A percentile compares a stretch with the other conserved stretches of the same genome.
These are phyloP conservation scores for Ceratobasidium sp. DNA, from an alignment of 1,284 basidiomycete genomes.

Conservation along the genomic window DNA sequence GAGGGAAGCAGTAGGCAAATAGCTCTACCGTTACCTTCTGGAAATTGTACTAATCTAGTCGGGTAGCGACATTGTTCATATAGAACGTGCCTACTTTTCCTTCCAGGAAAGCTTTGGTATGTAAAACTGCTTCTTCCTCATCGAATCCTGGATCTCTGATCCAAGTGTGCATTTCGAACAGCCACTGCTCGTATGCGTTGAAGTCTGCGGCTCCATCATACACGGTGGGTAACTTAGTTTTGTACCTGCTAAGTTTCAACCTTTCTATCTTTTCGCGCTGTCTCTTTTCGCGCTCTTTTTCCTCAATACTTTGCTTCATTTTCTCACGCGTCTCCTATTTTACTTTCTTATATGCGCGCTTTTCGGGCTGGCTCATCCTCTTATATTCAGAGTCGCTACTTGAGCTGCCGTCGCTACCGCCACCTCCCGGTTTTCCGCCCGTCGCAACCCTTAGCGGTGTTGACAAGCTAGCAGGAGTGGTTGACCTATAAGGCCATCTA, in stretches of 20 bases:
- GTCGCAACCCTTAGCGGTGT: no score
- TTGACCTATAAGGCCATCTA: no score
- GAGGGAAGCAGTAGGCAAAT: slow-evolving; percentile 65
- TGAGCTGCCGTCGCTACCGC: neutral
- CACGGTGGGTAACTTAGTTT: slow-evolving; percentile 16
- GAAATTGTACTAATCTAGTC: slow-evolving; percentile 7
- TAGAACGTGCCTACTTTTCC: slow-evolving; percentile 32
- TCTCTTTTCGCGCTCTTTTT: neutral
- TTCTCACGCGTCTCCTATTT: neutral
- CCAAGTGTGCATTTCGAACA: slow-evolving; percentile 40
- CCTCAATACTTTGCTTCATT: neutral
- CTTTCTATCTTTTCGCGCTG: neutral
- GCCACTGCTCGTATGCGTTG: slow-evolving; percentile 41
- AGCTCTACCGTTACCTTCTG: slow-evolving; percentile 48
- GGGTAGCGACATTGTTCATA: slow-evolving; percentile 35
- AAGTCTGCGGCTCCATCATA: slow-evolving; percentile 36
- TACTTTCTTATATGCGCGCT: slow-evolving; percentile 14
- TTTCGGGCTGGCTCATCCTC: neutral
- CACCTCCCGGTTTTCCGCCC: neutral
- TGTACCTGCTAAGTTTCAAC: slow-evolving; percentile 27
- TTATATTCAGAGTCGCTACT: neutral
- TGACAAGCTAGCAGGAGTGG: no score
- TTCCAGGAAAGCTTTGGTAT: slow-evolving; percentile 40
- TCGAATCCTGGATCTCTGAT: slow-evolving; percentile 27
- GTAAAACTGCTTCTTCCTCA: slow-evolving; percentile 6